These are phyloP conservation scores for Urostyla sp. DNA, from an alignment of 73 alveolate genomes.

Conservation along the genomic window DNA sequence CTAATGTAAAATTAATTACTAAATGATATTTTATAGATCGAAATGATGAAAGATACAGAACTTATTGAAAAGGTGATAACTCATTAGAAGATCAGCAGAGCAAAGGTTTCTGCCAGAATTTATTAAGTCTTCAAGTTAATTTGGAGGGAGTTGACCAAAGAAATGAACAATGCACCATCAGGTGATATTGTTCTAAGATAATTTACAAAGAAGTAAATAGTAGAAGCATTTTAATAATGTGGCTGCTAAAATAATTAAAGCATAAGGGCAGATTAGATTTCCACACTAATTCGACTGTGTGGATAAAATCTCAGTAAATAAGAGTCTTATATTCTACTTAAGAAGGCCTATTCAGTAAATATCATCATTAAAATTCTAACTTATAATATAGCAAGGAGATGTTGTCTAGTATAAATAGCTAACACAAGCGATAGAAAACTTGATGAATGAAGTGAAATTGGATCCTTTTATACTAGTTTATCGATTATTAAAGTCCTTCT, in stretches of 20 bases:
- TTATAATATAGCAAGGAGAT: constrained; percentile 27
- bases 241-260: background rate
- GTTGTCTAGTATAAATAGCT: constrained; percentile 19
- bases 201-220: constrained; percentile 30
- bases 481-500: constrained; percentile 30
- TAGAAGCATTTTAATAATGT: constrained; percentile 21
- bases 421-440: constrained; percentile 19
- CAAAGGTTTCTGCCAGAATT: constrained; percentile 50
- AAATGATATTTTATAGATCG: constrained; percentile 25
- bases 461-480: constrained; percentile 53
- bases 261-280: constrained; percentile 23
- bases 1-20: constrained; percentile 24
- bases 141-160: constrained; percentile 57
- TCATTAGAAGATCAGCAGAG: constrained; percentile 41
- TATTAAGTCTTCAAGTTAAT: constrained; percentile 63
- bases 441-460: constrained; percentile 60
- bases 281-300: constrained; percentile 45
- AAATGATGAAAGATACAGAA: constrained; percentile 70
- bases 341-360: constrained; percentile 49
- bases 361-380: background rate
- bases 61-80: constrained; percentile 37
- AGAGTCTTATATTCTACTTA: constrained; percentile 40
- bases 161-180: constrained; percentile 22
- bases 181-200: constrained; percentile 31
- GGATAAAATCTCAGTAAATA: constrained; percentile 36